Evolutionary conservation across 208 protist species (phyloP).

Genomic region (Leishmania aethiopica): DNA sequence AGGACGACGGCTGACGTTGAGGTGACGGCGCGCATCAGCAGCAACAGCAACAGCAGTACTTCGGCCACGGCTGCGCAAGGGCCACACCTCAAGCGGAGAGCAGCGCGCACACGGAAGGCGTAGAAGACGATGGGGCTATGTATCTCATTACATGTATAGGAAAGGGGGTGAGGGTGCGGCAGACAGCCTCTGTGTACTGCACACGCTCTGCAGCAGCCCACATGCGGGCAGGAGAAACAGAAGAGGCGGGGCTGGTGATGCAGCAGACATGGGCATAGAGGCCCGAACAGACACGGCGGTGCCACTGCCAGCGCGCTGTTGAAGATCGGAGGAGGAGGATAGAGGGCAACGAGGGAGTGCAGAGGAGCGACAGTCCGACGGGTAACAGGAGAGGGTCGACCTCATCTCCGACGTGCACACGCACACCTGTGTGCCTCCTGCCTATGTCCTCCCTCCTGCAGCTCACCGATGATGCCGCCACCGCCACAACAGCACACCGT

Average conservation of each 20-base stretch:
- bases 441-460: neutral
- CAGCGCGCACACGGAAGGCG: neutral
- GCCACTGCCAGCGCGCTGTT: neutral
- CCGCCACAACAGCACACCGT: neutral
- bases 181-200: neutral
- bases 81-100: neutral
- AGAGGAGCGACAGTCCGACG: neutral
- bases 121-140: neutral
- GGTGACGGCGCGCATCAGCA: neutral
- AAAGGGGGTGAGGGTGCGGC: neutral
- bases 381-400: neutral
- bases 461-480: neutral
- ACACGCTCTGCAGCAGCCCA: neutral
- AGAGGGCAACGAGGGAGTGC: neutral
- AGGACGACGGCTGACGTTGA: neutral
- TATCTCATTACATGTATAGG: neutral
- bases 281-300: neutral
- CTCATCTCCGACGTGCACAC: neutral
- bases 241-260: neutral
- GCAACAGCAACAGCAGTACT: neutral
- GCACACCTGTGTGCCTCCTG: neutral
- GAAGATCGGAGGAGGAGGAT: neutral
- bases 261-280: neutral
- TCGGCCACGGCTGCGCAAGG: neutral
- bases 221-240: neutral